These are phyloP conservation scores for Podila verticillata DNA, from an alignment of 192 early-diverging fungal genomes.

Conservation along the genomic window DNA sequence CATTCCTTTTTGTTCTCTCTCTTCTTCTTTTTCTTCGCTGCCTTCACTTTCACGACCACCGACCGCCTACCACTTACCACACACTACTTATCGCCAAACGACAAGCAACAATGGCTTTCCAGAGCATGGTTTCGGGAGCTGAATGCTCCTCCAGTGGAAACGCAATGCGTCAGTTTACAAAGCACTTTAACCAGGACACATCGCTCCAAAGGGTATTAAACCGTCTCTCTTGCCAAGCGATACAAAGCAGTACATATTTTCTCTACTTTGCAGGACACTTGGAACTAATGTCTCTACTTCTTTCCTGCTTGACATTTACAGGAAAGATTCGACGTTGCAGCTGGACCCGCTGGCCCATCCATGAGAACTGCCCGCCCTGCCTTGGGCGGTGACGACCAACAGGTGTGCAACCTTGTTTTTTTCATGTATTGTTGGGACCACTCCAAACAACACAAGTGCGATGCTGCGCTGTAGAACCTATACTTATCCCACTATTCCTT, in stretches of 20 bases:
- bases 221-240: background rate
- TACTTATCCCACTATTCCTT: too few species aligned
- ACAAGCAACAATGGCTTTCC: conserved; percentile 38
- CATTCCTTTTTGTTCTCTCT: conserved; percentile 10
- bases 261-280: background rate
- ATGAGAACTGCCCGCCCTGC: conserved; percentile 30
- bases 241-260: background rate
- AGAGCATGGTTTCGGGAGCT: conserved; percentile 62
- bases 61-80: background rate
- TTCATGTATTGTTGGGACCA: background rate
- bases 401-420: conserved; percentile 23
- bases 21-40: background rate
- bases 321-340: conserved; percentile 25
- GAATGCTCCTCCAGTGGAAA: conserved; percentile 79
- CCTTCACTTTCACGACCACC: background rate
- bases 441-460: background rate
- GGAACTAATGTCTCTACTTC: background rate
- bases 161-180: conserved; percentile 80
- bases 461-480: too few species aligned
- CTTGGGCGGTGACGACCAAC: conserved; percentile 43
- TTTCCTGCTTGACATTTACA: background rate
- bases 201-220: conserved; percentile 77
- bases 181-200: conserved; percentile 82
- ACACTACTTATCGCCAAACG: background rate
- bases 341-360: conserved; percentile 17